Conservation (phyloP, 1,284 basidiomycete species). For the Cryptococcus maquisensis region DNA sequence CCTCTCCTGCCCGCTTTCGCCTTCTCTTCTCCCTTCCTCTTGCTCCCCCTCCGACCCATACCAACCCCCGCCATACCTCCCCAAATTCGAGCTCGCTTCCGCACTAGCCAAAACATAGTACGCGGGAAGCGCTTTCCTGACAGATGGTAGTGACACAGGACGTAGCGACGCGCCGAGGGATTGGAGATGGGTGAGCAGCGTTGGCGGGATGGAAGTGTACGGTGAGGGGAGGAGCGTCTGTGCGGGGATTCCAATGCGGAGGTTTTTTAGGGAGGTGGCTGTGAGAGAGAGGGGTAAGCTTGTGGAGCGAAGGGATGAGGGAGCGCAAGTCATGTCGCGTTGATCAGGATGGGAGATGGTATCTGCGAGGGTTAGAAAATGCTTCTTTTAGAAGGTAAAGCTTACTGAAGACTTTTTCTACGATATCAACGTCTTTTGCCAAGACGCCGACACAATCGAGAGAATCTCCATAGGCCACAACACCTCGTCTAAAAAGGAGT, state of each 20-base stretch:
- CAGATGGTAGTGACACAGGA: conserved; percentile 73
- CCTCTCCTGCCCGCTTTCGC: conserved; percentile 54
- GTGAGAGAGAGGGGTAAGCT: conserved; percentile 2
- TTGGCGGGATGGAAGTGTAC: conserved; percentile 24
- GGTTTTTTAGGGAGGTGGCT: conserved; percentile 11
- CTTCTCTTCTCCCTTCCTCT: conserved; percentile 52
- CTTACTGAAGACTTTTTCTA: conserved; percentile 63
- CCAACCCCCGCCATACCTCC: conserved; percentile 78
- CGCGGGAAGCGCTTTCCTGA: conserved; percentile 75
- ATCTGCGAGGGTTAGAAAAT: conserved; percentile 49
- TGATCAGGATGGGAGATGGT: conserved; percentile 63
- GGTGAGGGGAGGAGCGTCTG: conserved; percentile 27
- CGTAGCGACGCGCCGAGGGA: conserved; percentile 64
- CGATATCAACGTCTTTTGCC: conserved; percentile 55
- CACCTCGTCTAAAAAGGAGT: conserved; percentile 66
- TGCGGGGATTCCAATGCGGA: conserved; percentile 38
- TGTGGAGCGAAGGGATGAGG: conserved; percentile 50
- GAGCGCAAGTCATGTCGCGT: conserved; percentile 72
- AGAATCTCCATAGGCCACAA: conserved; percentile 90
- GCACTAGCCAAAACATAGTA: conserved; percentile 95
- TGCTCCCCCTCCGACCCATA: conserved; percentile 53
- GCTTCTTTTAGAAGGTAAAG: neutral
- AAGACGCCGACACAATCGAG: conserved; percentile 90
- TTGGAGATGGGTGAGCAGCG: conserved; percentile 54
- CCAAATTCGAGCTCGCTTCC: conserved; percentile 90